These are phyloP conservation scores for Hypoxylon sp. DNA, from an alignment of 2,329 filamentous ascomycete genomes.

Conservation along the genomic window DNA sequence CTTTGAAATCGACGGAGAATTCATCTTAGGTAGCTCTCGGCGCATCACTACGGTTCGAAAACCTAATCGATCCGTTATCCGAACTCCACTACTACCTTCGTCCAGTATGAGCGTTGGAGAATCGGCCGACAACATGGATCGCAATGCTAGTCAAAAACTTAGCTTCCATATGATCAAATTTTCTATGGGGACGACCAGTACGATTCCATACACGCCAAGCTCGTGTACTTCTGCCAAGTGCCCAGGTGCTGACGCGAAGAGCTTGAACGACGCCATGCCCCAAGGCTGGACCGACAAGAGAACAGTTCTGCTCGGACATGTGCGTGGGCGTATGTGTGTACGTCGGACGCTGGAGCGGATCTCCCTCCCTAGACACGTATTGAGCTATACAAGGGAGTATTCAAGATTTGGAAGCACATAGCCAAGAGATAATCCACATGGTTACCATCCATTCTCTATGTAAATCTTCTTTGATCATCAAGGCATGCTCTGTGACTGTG, in stretches of 20 bases:
- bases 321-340: background rate
- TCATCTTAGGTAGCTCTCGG: conserved; percentile 25
- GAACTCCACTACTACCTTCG: conserved; percentile 26
- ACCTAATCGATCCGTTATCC: conserved; percentile 30
- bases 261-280: conserved; percentile 4
- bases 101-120: conserved; percentile 12
- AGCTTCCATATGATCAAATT: conserved; percentile 30
- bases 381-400: conserved; percentile 6
- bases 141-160: conserved; percentile 27
- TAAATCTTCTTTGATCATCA: conserved; percentile 29
- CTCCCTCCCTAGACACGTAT: background rate
- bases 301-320: background rate
- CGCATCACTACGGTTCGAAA: conserved; percentile 15
- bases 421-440: conserved; percentile 41
- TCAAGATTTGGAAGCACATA: conserved; percentile 29
- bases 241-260: conserved; percentile 11
- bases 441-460: conserved; percentile 24
- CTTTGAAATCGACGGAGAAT: conserved; percentile 19
- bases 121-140: conserved; percentile 30
- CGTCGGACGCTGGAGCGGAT: background rate
- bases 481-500: conserved; percentile 27
- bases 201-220: conserved; percentile 10
- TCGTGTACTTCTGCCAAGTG: conserved; percentile 16
- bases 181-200: conserved; percentile 20
- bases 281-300: background rate